These are phyloP conservation scores for Allantophomopsis lycopodina DNA, from an alignment of 2,329 filamentous ascomycete genomes.

Conservation along the genomic window DNA sequence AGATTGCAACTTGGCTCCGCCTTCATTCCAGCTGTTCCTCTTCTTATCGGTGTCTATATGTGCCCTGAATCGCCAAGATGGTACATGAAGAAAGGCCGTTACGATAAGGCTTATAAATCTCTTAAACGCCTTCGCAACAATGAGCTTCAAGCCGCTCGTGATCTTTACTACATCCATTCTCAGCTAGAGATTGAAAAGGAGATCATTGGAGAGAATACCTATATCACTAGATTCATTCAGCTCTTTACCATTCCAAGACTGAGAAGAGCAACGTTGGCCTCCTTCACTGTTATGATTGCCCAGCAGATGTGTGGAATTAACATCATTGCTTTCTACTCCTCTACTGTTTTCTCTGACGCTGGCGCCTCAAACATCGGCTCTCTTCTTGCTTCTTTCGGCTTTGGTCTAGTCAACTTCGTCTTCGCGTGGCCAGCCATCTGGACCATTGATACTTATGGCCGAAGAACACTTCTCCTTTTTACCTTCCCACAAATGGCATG, in stretches of 20 bases:
- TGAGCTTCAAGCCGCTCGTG: constrained; percentile 38
- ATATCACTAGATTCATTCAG: constrained; percentile 44
- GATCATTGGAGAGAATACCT: constrained; percentile 34
- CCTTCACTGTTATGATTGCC: constrained; percentile 53
- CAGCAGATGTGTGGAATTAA: constrained; percentile 44
- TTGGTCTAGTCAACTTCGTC: constrained; percentile 50
- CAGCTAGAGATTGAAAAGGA: constrained; percentile 43
- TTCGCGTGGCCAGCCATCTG: constrained; percentile 50
- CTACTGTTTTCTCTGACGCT: constrained; percentile 44
- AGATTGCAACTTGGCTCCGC: constrained; percentile 57
- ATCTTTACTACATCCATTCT: constrained; percentile 41
- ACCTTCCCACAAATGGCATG: constrained; percentile 52
- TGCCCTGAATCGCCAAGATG: constrained; percentile 34
- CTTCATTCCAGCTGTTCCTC: constrained; percentile 43
- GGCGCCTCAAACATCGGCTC: constrained; percentile 35
- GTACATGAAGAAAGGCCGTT: constrained; percentile 50
- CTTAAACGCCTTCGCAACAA: constrained; percentile 35
- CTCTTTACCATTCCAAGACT: constrained; percentile 47
- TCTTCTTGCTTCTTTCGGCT: constrained; percentile 46
- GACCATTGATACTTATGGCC: constrained; percentile 56
- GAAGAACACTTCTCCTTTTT: constrained; percentile 45
- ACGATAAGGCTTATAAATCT: constrained; percentile 42
- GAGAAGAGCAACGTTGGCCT: constrained; percentile 44
- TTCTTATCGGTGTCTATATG: constrained; percentile 27
- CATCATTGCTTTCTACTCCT: constrained; percentile 45